These are phyloP conservation scores for Oemleria cerasiformis DNA, from an alignment of 306 rosid species.

Conservation along the genomic window DNA sequence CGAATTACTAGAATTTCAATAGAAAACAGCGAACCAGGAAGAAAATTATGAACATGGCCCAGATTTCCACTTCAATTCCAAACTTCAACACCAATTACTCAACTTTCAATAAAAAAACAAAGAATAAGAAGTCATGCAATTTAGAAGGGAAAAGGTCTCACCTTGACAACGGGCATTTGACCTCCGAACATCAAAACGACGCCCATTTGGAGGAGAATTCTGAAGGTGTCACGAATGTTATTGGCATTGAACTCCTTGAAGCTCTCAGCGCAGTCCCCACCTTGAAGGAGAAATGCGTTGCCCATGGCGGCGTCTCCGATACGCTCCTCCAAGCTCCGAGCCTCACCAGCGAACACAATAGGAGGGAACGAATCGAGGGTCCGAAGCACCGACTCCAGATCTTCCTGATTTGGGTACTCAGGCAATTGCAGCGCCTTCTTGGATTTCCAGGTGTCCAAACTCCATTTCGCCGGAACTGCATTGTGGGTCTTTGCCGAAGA, in stretches of 20 bases:
- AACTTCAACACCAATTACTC: not conserved
- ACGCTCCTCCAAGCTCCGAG: slow-evolving; percentile 73
- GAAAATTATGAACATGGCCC: slow-evolving; percentile 8
- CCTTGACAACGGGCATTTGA: slow-evolving; percentile 96
- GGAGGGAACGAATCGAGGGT: slow-evolving; percentile 92
- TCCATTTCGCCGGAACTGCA: slow-evolving; percentile 53
- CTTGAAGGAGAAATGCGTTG: slow-evolving; percentile 83
- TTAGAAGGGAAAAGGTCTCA: not conserved
- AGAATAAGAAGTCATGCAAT: not conserved
- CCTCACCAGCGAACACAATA: slow-evolving; percentile 95
- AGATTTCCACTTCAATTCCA: not conserved
- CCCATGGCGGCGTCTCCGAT: slow-evolving; percentile 82
- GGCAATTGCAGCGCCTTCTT: slow-evolving; percentile 88
- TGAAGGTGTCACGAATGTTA: slow-evolving; percentile 89
- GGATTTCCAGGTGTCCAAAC: slow-evolving; percentile 66
- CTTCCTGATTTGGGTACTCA: slow-evolving; percentile 75
- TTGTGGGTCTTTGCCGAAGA: slow-evolving; percentile 31
- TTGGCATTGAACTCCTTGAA: slow-evolving; percentile 95
- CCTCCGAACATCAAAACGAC: slow-evolving; percentile 95
- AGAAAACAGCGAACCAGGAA: not conserved
- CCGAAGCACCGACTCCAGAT: slow-evolving; percentile 58
- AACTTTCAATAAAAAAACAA: not conserved
- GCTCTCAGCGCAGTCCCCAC: slow-evolving; percentile 98
- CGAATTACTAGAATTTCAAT: not conserved
- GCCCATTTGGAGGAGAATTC: slow-evolving; percentile 90